phyloP scores from a whole-genome alignment of 441 rosid genomes.

The Populus trichocarpa region DNA sequence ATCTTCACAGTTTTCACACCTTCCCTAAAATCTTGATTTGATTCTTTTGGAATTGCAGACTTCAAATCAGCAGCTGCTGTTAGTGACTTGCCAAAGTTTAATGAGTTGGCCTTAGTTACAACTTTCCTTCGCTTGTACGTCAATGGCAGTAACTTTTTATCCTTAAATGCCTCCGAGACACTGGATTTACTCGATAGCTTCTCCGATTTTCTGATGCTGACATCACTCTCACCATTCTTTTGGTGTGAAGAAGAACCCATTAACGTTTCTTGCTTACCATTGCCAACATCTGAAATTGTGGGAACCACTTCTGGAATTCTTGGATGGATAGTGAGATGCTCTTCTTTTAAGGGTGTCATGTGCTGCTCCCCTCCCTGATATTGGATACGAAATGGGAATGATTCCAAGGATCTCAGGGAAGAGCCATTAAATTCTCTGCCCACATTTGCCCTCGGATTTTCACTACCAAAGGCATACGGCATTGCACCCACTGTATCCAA shows the following conservation, averaged over 20 bases:
- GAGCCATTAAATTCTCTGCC: constrained; percentile 27
- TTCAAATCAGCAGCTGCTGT: constrained; percentile 25
- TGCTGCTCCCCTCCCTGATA: constrained; percentile 25
- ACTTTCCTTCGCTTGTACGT: constrained; percentile 62
- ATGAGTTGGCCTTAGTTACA: constrained; percentile 30
- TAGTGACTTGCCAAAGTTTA: constrained; percentile 24
- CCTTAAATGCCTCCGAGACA: constrained; percentile 28
- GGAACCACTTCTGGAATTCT: constrained; percentile 24
- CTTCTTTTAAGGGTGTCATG: constrained; percentile 23
- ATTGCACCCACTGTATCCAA: constrained; percentile 23
- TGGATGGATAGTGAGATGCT: constrained; percentile 20
- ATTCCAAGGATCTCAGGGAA: constrained; percentile 24
- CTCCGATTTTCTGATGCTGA: constrained; percentile 21
- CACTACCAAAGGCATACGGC: constrained; percentile 27
- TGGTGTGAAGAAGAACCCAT: constrained; percentile 24
- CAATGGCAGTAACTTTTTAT: constrained; percentile 37
- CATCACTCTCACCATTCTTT: constrained; percentile 27
- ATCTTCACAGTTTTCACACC: constrained; percentile 27
- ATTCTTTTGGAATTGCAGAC: constrained; percentile 21
- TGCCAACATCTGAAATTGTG: constrained; percentile 19
- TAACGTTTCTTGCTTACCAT: constrained; percentile 23
- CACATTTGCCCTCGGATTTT: constrained; percentile 27
- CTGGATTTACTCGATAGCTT: constrained; percentile 21
- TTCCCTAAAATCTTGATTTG: constrained; percentile 22
- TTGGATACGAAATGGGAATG: constrained; percentile 27